Conservation (phyloP, 257 asterid genomes). For the Solanum phureja region DNA sequence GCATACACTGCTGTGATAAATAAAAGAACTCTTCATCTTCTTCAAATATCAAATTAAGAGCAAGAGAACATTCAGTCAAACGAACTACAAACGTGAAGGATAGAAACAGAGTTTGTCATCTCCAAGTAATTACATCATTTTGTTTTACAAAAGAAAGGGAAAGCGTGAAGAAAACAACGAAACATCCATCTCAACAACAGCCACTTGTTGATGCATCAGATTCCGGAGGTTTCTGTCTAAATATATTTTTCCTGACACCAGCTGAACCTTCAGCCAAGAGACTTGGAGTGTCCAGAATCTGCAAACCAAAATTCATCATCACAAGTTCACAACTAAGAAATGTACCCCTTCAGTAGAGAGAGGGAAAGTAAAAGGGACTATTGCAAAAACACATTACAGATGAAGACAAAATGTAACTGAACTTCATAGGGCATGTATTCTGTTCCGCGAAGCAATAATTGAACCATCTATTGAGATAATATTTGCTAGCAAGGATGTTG, state of each 20-base stretch:
- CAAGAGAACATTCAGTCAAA: background rate
- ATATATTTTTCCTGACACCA: conserved; percentile 71
- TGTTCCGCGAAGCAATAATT: background rate
- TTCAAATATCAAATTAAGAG: background rate
- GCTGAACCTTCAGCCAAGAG: conserved; percentile 80
- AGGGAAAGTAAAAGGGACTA: background rate
- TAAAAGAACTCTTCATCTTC: background rate
- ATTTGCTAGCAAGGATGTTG: background rate
- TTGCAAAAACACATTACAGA: background rate
- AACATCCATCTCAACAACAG: conserved; percentile 54
- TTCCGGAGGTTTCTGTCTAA: conserved; percentile 84
- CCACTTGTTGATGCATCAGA: conserved; percentile 58
- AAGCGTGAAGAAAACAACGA: background rate
- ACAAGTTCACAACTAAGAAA: background rate
- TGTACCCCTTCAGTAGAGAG: background rate
- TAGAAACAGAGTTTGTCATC: background rate
- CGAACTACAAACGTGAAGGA: background rate
- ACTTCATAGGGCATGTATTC: background rate
- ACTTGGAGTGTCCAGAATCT: conserved; percentile 90
- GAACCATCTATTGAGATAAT: background rate
- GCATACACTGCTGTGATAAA: background rate
- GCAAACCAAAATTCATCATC: conserved; percentile 6
- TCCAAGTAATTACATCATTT: background rate
- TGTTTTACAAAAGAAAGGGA: background rate
- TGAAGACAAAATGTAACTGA: background rate